phyloP scores from a whole-genome alignment of 306 rosid genomes.

The Prunus mume region DNA sequence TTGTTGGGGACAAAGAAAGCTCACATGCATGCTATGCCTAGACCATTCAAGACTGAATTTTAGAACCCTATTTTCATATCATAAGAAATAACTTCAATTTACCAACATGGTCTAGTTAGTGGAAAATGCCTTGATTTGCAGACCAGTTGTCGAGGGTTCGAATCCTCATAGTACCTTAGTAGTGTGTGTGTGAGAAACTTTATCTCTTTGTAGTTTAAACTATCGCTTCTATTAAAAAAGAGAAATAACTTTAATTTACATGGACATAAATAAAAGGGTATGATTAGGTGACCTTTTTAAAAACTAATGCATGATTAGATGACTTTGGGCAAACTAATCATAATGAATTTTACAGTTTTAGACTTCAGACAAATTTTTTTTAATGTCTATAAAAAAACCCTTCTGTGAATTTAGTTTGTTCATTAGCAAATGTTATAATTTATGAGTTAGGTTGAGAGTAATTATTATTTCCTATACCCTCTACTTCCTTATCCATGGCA shows the following conservation, averaged over 20 bases:
- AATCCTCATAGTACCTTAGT: no score
- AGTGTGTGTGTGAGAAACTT: no score
- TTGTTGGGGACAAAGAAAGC: conserved; percentile 30
- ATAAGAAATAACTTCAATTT: not conserved
- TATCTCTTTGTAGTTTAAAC: not conserved
- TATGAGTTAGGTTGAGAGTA: not conserved
- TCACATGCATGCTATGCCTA: conserved; percentile 2
- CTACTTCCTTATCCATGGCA: not conserved
- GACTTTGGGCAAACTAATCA: not conserved
- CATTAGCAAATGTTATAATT: not conserved
- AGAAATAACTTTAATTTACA: not conserved
- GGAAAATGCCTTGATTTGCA: no score
- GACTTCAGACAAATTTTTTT: not conserved
- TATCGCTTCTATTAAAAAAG: not conserved
- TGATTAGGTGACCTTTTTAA: not conserved
- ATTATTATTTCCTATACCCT: not conserved
- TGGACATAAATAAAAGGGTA: not conserved
- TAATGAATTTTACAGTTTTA: not conserved
- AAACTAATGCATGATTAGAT: not conserved
- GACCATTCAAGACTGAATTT: not conserved
- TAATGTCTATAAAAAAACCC: no score
- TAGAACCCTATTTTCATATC: no score
- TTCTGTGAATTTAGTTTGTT: not conserved
- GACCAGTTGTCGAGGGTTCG: no score
- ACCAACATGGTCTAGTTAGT: no score